Evolutionary conservation across 1,139 yeast species (phyloP).

Genomic region (Hanseniaspora gamundiae): DNA sequence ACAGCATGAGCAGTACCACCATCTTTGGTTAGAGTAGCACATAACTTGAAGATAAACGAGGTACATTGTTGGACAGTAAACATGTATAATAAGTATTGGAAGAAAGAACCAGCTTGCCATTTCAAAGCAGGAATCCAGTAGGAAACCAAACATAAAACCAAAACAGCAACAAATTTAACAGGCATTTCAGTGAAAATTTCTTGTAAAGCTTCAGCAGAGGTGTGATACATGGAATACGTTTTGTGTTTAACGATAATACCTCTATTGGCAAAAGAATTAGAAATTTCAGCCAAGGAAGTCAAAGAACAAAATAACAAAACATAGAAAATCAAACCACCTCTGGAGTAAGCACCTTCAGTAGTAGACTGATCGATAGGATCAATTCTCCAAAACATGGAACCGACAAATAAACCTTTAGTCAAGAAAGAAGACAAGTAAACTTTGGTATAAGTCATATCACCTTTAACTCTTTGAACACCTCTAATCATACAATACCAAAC

Average conservation of each 20-base stretch:
- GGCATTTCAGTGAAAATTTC: constrained; percentile 49
- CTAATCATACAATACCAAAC: constrained; percentile 33
- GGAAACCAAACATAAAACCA: constrained; percentile 35
- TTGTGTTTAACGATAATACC: constrained; percentile 52
- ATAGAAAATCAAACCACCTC: constrained; percentile 48
- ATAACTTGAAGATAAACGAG: constrained; percentile 46
- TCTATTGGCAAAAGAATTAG: constrained; percentile 43
- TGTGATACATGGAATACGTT: constrained; percentile 50
- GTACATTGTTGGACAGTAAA: constrained; percentile 37
- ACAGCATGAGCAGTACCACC: constrained; percentile 52
- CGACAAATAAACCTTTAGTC: constrained; percentile 41
- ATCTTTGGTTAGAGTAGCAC: constrained; percentile 45
- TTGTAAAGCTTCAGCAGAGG: constrained; percentile 57
- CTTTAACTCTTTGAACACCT: constrained; percentile 43
- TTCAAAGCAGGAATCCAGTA: constrained; percentile 50
- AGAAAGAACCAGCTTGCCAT: constrained; percentile 48
- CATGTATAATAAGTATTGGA: constrained; percentile 41
- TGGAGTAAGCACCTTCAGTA: constrained; percentile 42
- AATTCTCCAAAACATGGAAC: constrained; percentile 43
- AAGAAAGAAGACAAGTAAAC: constrained; percentile 39
- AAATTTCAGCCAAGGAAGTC: constrained; percentile 46
- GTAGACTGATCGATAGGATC: constrained; percentile 25
- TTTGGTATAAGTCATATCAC: constrained; percentile 41
- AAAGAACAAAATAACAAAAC: constrained; percentile 46
- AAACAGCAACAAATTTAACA: constrained; percentile 34